Base-by-base conservation (phyloP, 495 filamentous ascomycete genomes). In the Hypoxylon subgilvum region DNA sequence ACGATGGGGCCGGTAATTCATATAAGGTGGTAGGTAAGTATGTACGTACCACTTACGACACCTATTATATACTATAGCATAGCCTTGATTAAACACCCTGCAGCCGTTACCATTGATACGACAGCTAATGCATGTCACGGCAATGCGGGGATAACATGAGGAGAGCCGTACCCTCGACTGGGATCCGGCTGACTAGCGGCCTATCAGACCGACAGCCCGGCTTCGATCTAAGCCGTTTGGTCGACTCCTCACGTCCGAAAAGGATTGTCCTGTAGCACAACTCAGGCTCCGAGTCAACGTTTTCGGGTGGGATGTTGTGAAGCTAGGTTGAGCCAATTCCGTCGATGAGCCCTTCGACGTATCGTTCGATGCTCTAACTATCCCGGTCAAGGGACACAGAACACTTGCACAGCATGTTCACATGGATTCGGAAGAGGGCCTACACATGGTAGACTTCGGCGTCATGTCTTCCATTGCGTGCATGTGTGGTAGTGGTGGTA, bases 171-270 rank as follows among this genome's bases (percentile, higher is more conserved):
- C 39, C 8, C 4, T 39, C 28, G 49, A 54, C 61, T 18, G 35
- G 60, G 61, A 49, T 50, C 7, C 14, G 4, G 30, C 43, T 53
- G 19, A 40, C 48, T 53, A 54, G 42, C 48, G 60, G 48, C 53
- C 61, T 64, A 58, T 45, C 61, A 64, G 50, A 54, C 49, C 53
- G 61, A 64, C 53, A 58, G 49, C 30, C 61, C 61, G 44, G 53
- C 22, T 50, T 47, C 47, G 47, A 43, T 63, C 52, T 44, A 28
- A 21, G 45, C 41, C 21, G 47, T 39, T 18, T 30, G 25, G 40
- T 22, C 8, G 17, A 17, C 40, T 51, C 35, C 42, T 48, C 34
- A 57, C 18, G 9, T 22, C 52, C 47, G n/a, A 23, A 63, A 35
- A 22, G 25, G 18, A 52, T 17, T 40, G 19, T 39, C 6, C 8